Percentiles rank a stretch among this genome's conserved stretches.
phyloP scores from a whole-genome alignment of 2,329 filamentous ascomycete species.

The Verticillium longisporum region DNA sequence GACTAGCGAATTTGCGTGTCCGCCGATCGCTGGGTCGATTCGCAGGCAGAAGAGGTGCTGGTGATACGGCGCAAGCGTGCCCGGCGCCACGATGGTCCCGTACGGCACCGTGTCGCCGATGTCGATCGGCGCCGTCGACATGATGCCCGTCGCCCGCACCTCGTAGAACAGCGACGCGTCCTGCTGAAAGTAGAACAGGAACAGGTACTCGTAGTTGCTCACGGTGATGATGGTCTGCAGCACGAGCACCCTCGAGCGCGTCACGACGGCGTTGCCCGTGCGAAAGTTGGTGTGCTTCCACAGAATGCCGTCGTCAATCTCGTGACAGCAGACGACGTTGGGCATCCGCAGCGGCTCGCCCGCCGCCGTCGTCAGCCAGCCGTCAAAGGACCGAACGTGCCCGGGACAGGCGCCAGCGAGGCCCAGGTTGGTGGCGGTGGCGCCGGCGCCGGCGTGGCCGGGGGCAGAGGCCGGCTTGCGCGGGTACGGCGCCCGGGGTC shows the following conservation, averaged over 20 bases:
- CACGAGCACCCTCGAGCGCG: conserved; percentile 51
- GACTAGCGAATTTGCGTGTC: conserved; percentile 45
- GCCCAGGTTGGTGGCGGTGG: conserved; percentile 58
- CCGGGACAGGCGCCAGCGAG: conserved; percentile 65
- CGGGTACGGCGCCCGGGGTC: conserved; percentile 57
- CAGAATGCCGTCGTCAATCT: conserved; percentile 48
- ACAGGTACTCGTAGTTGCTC: conserved; percentile 56
- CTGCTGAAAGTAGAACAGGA: conserved; percentile 41
- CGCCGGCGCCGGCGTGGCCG: conserved; percentile 58
- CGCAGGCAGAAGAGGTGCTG: conserved; percentile 62
- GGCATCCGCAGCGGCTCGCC: conserved; percentile 23
- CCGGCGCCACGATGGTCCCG: conserved; percentile 57
- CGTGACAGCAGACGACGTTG: conserved; percentile 28
- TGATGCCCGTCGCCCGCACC: conserved; percentile 34
- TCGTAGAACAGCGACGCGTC: conserved; percentile 33
- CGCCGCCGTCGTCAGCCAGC: conserved; percentile 20
- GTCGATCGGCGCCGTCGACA: conserved; percentile 35
- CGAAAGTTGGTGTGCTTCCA: conserved; percentile 62
- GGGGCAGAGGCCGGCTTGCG: conserved; percentile 66
- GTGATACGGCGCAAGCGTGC: conserved; percentile 58
- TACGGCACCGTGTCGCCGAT: conserved; percentile 49
- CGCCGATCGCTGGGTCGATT: conserved; percentile 59
- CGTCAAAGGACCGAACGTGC: conserved; percentile 41
- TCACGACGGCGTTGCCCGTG: conserved; percentile 50
- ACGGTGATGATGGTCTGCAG: conserved; percentile 60